Base-by-base conservation (phyloP, 352 stramenopile genomes). In the Globisporangium nodosum region DNA sequence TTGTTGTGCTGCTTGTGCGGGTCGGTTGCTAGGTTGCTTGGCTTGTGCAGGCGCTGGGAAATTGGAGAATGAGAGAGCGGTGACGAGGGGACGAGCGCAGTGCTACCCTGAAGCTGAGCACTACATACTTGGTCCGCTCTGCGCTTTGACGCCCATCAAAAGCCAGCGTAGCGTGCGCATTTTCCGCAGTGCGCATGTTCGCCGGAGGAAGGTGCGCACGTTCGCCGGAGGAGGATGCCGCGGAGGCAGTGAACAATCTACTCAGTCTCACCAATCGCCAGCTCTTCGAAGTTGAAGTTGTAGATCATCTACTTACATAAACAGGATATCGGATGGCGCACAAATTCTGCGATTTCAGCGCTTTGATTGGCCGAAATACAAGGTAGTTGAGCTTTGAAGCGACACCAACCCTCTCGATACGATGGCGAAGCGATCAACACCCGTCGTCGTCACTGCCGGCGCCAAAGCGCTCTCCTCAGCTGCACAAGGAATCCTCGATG, bases 61-160 rank as follows among this genome's bases (percentile, higher is more conserved):
- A 73, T 85, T 69, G 58, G 13, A 50, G 60, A 85, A 71, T 86
- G 24, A 27, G 69, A 69, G 20, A 33, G 39, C n/a, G 6, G 18
- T 35, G 30, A 39, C 33, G 33, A 39, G 33, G 33, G 33, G 33
- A 39, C 33, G 33, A 39, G 12, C 33, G 8, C 8, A 39, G 6
- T 3, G 33, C 33, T 9, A 9, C 33, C 8, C 33, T 39, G 24
- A 27, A 43, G 13, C 16, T 20, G 7, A 21, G 3, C 39, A 13
- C 31, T 24, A 2, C 24, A 39, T 16, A 20, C 18, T 13, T 35
- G 5, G 42, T 46, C 15, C 37, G 30, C 49, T 54, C 7, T 30
- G 31, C 8, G 31, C 31, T n/a, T 47, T 20, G 42, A 47, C n/a
- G 42, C 16, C 16, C 42, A 47, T 47, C 42, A 47, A 21, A 3